These are phyloP conservation scores for Populus tremula DNA, from an alignment of 345 rosid genomes.

Conservation along the genomic window DNA sequence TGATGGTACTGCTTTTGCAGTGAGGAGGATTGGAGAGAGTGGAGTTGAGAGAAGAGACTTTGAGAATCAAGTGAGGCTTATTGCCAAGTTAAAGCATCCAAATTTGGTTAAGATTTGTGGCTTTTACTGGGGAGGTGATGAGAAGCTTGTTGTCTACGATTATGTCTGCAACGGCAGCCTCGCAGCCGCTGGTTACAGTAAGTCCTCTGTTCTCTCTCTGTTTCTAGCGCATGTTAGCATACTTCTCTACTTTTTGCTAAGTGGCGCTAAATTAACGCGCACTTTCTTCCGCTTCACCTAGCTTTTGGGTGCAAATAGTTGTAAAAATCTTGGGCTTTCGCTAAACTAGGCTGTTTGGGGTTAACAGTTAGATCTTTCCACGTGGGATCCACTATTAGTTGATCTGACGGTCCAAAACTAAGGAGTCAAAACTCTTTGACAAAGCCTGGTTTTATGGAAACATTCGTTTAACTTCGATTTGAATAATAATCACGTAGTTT, in stretches of 20 bases:
- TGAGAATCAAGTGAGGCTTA: conserved; percentile 57
- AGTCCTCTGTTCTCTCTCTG: conserved; percentile 20
- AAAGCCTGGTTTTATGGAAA: no score
- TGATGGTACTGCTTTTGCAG: conserved; percentile 67
- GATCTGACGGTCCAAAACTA: no score
- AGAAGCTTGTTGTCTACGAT: conserved; percentile 83
- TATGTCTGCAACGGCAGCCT: conserved; percentile 76
- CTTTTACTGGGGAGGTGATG: conserved; percentile 79
- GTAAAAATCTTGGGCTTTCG: no score
- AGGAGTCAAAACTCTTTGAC: no score
- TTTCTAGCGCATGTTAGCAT: conserved; percentile 23
- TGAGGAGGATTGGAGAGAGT: conserved; percentile 80
- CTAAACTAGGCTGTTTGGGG: no score
- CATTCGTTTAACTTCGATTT: no score
- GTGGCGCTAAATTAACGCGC: not conserved
- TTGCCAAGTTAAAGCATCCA: conserved; percentile 70
- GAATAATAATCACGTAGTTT: no score
- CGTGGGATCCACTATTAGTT: no score
- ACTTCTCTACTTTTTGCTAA: not conserved
- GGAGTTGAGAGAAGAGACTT: conserved; percentile 60
- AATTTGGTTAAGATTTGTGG: conserved; percentile 72
- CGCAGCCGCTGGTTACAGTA: conserved; percentile 49
- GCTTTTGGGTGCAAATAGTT: no score
- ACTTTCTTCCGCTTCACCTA: not conserved
- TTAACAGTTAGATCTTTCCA: no score